phyloP scores from a whole-genome alignment of 768 basidiomycete genomes.

The Hericium erinaceus region DNA sequence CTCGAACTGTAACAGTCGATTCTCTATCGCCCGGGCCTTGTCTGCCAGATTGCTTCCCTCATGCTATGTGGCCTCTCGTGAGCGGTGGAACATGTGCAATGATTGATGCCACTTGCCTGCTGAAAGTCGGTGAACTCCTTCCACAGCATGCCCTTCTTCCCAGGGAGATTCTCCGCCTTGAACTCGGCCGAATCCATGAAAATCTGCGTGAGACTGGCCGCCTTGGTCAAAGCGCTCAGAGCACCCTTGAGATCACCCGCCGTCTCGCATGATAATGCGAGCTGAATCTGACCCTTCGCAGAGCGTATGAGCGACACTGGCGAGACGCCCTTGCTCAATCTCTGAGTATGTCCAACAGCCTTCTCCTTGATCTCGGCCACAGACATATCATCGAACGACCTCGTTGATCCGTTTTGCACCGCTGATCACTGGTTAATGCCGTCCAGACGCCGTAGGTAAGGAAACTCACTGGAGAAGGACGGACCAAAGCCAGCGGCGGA shows the following conservation, averaged over 20 bases:
- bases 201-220: slow-evolving; percentile 48
- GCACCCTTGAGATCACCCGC: slow-evolving; percentile 55
- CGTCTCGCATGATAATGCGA: slow-evolving; percentile 43
- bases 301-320: slow-evolving; percentile 50
- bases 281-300: slow-evolving; percentile 47
- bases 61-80: slow-evolving; percentile 21
- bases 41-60: slow-evolving; percentile 29
- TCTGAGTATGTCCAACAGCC: slow-evolving; percentile 38
- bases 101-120: slow-evolving; percentile 35
- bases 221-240: slow-evolving; percentile 48
- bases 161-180: slow-evolving; percentile 35
- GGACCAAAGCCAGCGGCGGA: slow-evolving; percentile 21
- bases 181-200: slow-evolving; percentile 55
- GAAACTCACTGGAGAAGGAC: slow-evolving; percentile 18
- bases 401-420: slow-evolving; percentile 15
- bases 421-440: slow-evolving; percentile 4
- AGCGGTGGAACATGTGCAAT: neutral
- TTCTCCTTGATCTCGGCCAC: slow-evolving; percentile 40
- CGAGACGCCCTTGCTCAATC: slow-evolving; percentile 49
- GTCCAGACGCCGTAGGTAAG: slow-evolving; percentile 8
- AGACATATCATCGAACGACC: slow-evolving; percentile 21
- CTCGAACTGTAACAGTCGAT: slow-evolving; percentile 37
- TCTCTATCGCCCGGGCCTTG: slow-evolving; percentile 37
- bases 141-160: slow-evolving; percentile 45
- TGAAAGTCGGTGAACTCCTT: slow-evolving; percentile 59